A percentile compares a stretch with the other conserved stretches of the same genome.
These are phyloP conservation scores for Xylariaceae sp. DNA, from an alignment of 2,329 filamentous ascomycete species.

Conservation along the genomic window DNA sequence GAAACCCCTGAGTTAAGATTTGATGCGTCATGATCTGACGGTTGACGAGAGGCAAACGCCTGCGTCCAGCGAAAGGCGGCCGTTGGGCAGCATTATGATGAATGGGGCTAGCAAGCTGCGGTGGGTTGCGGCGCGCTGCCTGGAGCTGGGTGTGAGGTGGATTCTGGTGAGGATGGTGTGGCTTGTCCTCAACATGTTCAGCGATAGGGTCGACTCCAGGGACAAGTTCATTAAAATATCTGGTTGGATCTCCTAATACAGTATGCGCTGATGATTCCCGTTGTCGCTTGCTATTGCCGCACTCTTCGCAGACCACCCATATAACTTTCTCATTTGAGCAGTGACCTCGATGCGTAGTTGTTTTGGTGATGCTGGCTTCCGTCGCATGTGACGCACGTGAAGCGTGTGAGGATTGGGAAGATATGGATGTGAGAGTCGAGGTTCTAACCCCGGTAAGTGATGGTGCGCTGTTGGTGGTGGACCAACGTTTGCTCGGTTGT, in stretches of 20 bases:
- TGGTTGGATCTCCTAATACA: conserved; percentile 26
- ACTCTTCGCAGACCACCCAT: conserved; percentile 33
- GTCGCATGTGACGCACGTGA: conserved; percentile 19
- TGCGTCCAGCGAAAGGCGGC: conserved; percentile 23
- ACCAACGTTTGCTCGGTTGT: conserved; percentile 31
- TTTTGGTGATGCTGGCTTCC: conserved; percentile 21
- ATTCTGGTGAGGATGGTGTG: conserved; percentile 13
- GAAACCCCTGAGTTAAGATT: conserved; percentile 29
- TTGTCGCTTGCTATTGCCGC: conserved; percentile 28
- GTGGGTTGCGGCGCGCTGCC: conserved; percentile 11
- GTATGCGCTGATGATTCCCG: conserved; percentile 19
- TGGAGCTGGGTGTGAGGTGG: conserved; percentile 5
- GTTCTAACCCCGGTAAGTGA: conserved; percentile 16
- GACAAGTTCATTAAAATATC: conserved; percentile 29
- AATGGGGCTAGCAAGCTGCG: conserved; percentile 14
- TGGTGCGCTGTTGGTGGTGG: conserved; percentile 25
- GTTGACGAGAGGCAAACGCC: conserved; percentile 27
- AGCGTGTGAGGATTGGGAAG: conserved; percentile 25
- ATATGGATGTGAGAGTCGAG: conserved; percentile 25
- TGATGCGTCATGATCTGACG: conserved; percentile 31
- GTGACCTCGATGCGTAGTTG: conserved; percentile 21
- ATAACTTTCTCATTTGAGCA: conserved; percentile 26
- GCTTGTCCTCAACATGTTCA: conserved; percentile 10
- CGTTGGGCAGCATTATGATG: conserved; percentile 17
- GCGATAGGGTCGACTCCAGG: conserved; percentile 13